These are phyloP conservation scores for Metschnikowia anglica DNA, from an alignment of 805 yeast species.

Conservation along the genomic window DNA sequence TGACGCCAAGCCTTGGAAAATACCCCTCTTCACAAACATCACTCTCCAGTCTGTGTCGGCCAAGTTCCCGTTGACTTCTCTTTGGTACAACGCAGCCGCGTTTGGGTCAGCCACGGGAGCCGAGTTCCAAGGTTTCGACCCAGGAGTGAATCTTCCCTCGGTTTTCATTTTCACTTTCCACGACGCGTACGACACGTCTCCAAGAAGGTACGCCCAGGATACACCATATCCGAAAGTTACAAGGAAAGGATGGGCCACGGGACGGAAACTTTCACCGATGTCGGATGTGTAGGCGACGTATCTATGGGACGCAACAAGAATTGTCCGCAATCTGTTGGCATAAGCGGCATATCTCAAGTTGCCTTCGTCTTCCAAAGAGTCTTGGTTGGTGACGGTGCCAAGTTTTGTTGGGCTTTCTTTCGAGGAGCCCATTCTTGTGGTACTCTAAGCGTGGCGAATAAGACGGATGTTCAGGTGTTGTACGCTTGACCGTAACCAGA, in stretches of 20 bases:
- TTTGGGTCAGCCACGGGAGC: slow-evolving; percentile 36
- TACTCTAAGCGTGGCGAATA: too few relatives aligned
- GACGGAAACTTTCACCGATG: slow-evolving; percentile 83
- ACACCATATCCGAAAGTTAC: slow-evolving; percentile 68
- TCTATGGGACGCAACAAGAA: slow-evolving; percentile 69
- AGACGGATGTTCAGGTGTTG: too few relatives aligned
- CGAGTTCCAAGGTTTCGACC: slow-evolving; percentile 66
- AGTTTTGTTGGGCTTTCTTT: background rate
- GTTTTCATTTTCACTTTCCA: slow-evolving; percentile 69
- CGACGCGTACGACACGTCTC: slow-evolving; percentile 70
- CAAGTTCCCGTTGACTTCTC: slow-evolving; percentile 22
- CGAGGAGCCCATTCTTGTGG: slow-evolving; percentile 2
- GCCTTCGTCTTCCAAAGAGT: slow-evolving; percentile 22
- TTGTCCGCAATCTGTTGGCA: slow-evolving; percentile 71
- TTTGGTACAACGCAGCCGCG: slow-evolving; percentile 34
- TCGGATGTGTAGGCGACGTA: slow-evolving; percentile 87
- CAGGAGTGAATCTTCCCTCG: slow-evolving; percentile 62
- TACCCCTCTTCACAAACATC: slow-evolving; percentile 65
- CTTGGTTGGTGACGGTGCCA: slow-evolving; percentile 12
- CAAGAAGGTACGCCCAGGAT: slow-evolving; percentile 72
- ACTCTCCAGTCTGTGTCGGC: slow-evolving; percentile 66
- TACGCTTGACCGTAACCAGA: too few relatives aligned
- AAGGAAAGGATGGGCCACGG: slow-evolving; percentile 69
- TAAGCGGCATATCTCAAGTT: slow-evolving; percentile 75
- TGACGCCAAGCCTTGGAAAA: slow-evolving; percentile 78